Base-by-base conservation (phyloP, 805 yeast genomes). In the Ogataea sp. region DNA sequence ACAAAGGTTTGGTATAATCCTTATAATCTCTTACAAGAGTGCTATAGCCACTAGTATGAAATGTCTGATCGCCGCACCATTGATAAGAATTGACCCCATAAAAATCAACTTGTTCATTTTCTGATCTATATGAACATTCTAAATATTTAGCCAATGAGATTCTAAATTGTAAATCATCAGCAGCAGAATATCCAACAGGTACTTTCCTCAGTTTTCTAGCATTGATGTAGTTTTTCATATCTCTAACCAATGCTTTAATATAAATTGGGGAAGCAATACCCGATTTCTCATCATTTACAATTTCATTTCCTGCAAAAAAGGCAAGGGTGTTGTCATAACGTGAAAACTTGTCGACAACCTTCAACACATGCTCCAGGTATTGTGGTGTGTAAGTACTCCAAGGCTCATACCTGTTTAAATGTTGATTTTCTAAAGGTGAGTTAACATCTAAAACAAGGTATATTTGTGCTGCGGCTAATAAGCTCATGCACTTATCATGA, bases 161-260 rank as follows among this genome's bases (percentile, higher is more conserved):
- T 51, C 97, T 69, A 59, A 75, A 89, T 38, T 69, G 61, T 43
- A 89, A 68, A 53, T 89, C 97, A 61, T 90, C 97, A 1, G 97
- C 97, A 0, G 97, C 97, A 0, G 97, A 87, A 58, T 90, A 90
- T 1, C 97, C 97, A 28, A 90, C 85, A 1, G 97, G 97, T 15
- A 90, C 74, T 13, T 53, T 52, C 40, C 98, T 70, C 2, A 77
- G 71, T 3, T 78, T 60, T 50, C 85, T 75, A 21, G 56, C 50
- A 8, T 62, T 55, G 44, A 86, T 78, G 55, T 83, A 90, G 23
- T 63, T 62, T 58, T 89, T 89, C 65, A 90, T 73, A 60, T 90
- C 97, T 36, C 90, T 68, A 5, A 87, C 67, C 23, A 89, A 70
- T 0, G 85, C 88, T 51, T 87, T 86, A 32, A 90, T 67, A 54